These are phyloP conservation scores for Teunomyces kruisii DNA, from an alignment of 805 yeast genomes.

Conservation along the genomic window DNA sequence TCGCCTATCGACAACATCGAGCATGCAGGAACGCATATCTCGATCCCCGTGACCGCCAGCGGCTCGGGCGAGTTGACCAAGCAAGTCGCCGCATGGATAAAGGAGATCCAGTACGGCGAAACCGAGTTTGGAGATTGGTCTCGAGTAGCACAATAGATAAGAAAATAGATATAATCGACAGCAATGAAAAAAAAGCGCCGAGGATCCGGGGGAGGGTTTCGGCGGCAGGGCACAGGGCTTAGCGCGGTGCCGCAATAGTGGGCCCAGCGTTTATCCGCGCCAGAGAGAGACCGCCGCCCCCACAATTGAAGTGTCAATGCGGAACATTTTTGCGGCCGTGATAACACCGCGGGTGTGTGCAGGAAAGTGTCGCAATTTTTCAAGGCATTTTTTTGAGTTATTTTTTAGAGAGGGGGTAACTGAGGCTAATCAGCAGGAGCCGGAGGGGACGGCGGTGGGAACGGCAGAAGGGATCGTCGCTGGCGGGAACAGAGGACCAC, in stretches of 20 bases:
- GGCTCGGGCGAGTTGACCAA: slow-evolving; percentile 80
- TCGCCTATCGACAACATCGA: slow-evolving; percentile 89
- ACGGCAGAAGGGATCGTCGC: too few relatives aligned
- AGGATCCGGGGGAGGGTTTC: too few relatives aligned
- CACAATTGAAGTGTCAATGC: not conserved
- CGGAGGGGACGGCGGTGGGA: too few relatives aligned
- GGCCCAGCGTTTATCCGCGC: too few relatives aligned
- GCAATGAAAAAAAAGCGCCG: too few relatives aligned
- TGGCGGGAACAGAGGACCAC: too few relatives aligned
- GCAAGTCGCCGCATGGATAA: slow-evolving; percentile 79
- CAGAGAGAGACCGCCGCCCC: too few relatives aligned
- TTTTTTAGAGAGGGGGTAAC: too few relatives aligned
- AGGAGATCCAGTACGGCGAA: slow-evolving; percentile 85
- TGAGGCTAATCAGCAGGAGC: too few relatives aligned
- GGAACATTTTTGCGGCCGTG: not conserved
- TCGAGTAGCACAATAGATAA: slow-evolving; percentile 23
- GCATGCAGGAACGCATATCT: slow-evolving; percentile 67
- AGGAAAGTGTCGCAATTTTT: not conserved
- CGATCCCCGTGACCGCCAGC: slow-evolving; percentile 77
- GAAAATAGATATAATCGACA: not conserved
- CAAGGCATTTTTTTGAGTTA: not conserved
- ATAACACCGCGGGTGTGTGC: not conserved
- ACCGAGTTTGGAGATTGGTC: slow-evolving; percentile 62
- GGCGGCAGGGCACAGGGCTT: not conserved
- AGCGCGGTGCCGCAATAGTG: too few relatives aligned